Evolutionary conservation across 352 stramenopile species (phyloP), one percentile per base, ranked within the genome.

Genomic region (Pythium sukuiense): DNA sequence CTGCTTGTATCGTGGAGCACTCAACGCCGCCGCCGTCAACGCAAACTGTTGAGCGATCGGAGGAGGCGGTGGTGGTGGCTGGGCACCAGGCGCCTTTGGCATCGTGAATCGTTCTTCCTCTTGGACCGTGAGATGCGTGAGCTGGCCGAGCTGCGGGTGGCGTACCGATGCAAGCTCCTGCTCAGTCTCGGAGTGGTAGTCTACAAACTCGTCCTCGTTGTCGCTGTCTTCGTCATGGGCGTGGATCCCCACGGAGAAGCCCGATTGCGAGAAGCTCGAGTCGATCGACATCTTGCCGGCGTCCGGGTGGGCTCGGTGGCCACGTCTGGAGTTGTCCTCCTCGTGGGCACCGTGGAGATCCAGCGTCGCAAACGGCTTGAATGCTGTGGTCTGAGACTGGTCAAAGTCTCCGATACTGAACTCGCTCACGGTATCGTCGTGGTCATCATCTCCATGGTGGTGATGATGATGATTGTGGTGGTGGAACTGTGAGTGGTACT

Each of bases 351-450:
- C 27, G 16, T 54, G 39, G 16, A 59, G 41, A 26, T 69, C 55
- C 33, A 69, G 32, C 24, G 62, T 63, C 32, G 55, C 46, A 48
- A 60, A 70, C 29, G 63, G 57, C 48, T 70, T 70, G 56, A 64
- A 70, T 13, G 52, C 33, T 13, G 49, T 52, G 7, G 6, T 52
- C 45, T 52, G 45, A 18, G 63, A 70, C 11, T 49, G n/a, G 8
- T 69, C 62, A 62, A 69, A 69, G 46, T 69, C 62, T 50, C 62
- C 62, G 35, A 69, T 57, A 49, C 62, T 69, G 39, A 69, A 69
- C 62, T 69, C 62, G 27, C 62, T 69, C 9, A 37, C 30, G 26
- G 56, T 64, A 18, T 70, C 63, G 29, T 70, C 63, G 33, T 69
- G 45, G 48, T 69, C 62, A 12, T 63, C 26, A 46, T 59, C 26